Evolutionary conservation across 2,329 filamentous ascomycete genomes (phyloP), one percentile per base, ranked within the genome.

Genomic region (Stachybotrys chartarum): DNA sequence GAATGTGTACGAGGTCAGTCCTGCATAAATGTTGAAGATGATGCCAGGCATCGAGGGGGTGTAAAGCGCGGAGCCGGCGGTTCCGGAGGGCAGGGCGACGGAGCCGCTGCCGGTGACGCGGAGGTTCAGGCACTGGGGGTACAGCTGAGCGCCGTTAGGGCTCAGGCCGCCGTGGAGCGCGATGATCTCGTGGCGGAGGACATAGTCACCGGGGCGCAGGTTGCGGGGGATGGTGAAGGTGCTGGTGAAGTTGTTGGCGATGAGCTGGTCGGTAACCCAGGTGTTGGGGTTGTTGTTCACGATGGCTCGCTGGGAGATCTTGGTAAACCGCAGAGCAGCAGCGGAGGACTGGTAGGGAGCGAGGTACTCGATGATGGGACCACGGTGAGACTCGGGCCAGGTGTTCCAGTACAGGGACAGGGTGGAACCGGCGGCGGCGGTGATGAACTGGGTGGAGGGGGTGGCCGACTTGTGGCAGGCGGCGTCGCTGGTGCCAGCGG

Each of bases 351-450:
- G 72, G 72, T 80, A 83, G 63, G 77, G 75, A 58, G 84, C 84
- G 42, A 86, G 70, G 73, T 86, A 87, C 67, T 78, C 78, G 61
- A 86, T 75, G 64, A 86, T 78, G 24, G 84, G 83, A 3, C 78
- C 72, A 53, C 70, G 57, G 65, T 78, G 75, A 39, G 63, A 68
- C 6, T 67, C 68, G 55, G 73, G 72, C 74, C 74, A 77, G 17
- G 57, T 61, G 52, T 64, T 68, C 74, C 74, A 77, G 57, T 67
- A 64, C 57, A 76, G 63, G 50, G 61, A 69, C 53, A 77, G 63
- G 51, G 63, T 66, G 59, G 66, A 64, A 45, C 74, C 74, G 48
- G 74, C 72, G 5, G 64, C 56, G 51, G 75, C 69, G 17, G 60
- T 64, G 54, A 70, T 71, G 52, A 67, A 64, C 59, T 66, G 63